phyloP scores from a whole-genome alignment of 805 yeast species.

The Ogataea nakhonphanomensis region DNA sequence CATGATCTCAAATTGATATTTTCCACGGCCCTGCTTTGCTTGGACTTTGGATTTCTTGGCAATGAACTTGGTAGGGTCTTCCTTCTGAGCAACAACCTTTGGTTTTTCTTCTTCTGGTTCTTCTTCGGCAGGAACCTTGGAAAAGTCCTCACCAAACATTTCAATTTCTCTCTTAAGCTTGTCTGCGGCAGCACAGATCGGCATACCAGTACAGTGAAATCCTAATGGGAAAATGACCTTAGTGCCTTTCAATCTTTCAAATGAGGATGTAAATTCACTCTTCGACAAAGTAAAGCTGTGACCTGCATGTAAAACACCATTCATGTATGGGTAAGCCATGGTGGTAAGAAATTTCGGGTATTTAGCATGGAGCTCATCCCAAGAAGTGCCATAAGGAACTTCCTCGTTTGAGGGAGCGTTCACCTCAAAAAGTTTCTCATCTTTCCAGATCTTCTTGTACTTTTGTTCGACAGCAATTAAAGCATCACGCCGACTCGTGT shows the following conservation, averaged over 20 bases:
- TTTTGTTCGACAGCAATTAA: constrained; percentile 83
- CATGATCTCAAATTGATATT: constrained; percentile 96
- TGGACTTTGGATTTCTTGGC: constrained; percentile 92
- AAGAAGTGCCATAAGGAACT: constrained; percentile 46
- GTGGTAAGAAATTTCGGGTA: constrained; percentile 87
- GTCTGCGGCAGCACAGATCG: constrained; percentile 93
- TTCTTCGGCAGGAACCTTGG: constrained; percentile 59
- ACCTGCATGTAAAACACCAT: constrained; percentile 97
- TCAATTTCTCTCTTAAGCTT: constrained; percentile 91
- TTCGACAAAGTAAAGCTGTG: constrained; percentile 94
- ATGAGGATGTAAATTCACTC: constrained; percentile 88
- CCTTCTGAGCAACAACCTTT: constrained; percentile 39
- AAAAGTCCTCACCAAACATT: constrained; percentile 78
- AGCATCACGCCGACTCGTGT: constrained; percentile 91
- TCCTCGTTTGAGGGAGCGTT: constrained; percentile 82
- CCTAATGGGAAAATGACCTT: constrained; percentile 93
- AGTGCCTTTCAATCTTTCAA: constrained; percentile 92
- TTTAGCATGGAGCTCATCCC: constrained; percentile 69
- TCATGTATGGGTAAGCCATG: constrained; percentile 99
- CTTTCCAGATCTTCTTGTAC: constrained; percentile 84
- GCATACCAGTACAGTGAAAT: constrained; percentile 99
- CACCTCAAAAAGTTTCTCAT: constrained; percentile 79
- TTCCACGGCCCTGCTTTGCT: constrained; percentile 91
- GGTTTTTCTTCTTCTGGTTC: constrained; percentile 31
- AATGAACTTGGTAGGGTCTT: constrained; percentile 84